These are phyloP conservation scores for Aspergillus fructus DNA, from an alignment of 2,329 filamentous ascomycete genomes.

Conservation along the genomic window DNA sequence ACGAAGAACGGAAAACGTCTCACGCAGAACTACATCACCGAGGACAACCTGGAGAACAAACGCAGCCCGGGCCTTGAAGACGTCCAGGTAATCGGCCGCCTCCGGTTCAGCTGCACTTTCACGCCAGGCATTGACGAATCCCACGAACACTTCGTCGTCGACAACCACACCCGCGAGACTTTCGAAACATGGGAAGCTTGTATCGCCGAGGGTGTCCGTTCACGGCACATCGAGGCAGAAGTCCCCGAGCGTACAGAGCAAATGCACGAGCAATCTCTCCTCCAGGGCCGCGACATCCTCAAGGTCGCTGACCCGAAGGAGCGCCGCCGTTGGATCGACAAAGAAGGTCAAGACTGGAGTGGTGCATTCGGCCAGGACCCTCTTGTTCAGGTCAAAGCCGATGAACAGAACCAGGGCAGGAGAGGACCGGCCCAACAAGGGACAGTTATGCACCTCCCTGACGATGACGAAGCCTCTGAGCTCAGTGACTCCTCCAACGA, in stretches of 20 bases:
- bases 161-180: constrained; percentile 88
- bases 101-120: constrained; percentile 79
- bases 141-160: constrained; percentile 77
- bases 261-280: constrained; percentile 78
- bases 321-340: constrained; percentile 73
- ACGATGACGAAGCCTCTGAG: constrained; percentile 3
- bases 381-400: constrained; percentile 51
- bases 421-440: neutral
- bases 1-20: constrained; percentile 73
- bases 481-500: constrained; percentile 20
- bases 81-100: constrained; percentile 74
- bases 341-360: constrained; percentile 81
- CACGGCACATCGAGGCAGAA: constrained; percentile 68
- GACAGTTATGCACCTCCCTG: constrained; percentile 1
- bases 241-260: constrained; percentile 70
- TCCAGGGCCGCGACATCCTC: constrained; percentile 76
- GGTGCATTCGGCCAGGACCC: constrained; percentile 82
- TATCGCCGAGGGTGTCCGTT: constrained; percentile 78
- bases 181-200: constrained; percentile 95
- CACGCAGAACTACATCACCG: constrained; percentile 88
- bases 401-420: constrained; percentile 23
- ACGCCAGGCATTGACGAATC: constrained; percentile 87
- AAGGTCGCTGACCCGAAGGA: constrained; percentile 65
- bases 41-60: constrained; percentile 65
- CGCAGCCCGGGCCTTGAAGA: constrained; percentile 70